Evolutionary conservation across 2,329 filamentous ascomycete genomes (phyloP), one percentile per base, ranked within the genome.

Genomic region (Lachnellula hyalina): DNA sequence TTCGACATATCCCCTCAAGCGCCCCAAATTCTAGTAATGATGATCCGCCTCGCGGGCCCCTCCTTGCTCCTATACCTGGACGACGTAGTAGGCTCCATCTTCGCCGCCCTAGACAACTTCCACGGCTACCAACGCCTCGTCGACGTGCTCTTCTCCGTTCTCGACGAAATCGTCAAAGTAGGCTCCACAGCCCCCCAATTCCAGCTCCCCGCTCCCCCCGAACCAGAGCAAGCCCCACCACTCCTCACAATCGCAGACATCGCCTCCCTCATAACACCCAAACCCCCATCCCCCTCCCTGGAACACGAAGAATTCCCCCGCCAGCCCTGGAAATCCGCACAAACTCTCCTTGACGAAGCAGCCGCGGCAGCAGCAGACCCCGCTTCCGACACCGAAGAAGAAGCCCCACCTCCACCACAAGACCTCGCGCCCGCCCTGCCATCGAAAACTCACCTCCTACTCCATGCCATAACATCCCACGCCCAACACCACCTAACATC

Each of bases 401-500:
- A 35, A 25, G 44, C 34, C 12, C 42, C 69, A 69, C 47, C 61
- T 68, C 45, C 61, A 71, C 11, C 71, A 70, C 70, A 70, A 44
- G 78, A 86, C 66, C 70, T 73, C 21, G 75, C 80, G 32, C 79
- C 82, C 54, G 77, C 81, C 19, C 83, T 85, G n/a, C 85, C 85
- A 36, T 88, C 87, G 46, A 87, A 88, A 61, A 89, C 89, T 0
- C 95, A 95, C 70, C 78, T 78, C n/a, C 79, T 96, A 11, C 81
- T 97, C 3, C 79, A 90, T 35, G 86, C 86, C 54, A 94, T 99
- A 54, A 84, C 91, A 23, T 82, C 82, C 48, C 83, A 96, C 1
- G 93, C 91, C 5, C 92, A 96, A 66, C 86, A 96, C 68, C 94
- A 96, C 70, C 81, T 99, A 11, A 91, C 93, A 5, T 92, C 90